Conservation (phyloP, 1,284 basidiomycete species). For the Ganoderma lucidum region DNA sequence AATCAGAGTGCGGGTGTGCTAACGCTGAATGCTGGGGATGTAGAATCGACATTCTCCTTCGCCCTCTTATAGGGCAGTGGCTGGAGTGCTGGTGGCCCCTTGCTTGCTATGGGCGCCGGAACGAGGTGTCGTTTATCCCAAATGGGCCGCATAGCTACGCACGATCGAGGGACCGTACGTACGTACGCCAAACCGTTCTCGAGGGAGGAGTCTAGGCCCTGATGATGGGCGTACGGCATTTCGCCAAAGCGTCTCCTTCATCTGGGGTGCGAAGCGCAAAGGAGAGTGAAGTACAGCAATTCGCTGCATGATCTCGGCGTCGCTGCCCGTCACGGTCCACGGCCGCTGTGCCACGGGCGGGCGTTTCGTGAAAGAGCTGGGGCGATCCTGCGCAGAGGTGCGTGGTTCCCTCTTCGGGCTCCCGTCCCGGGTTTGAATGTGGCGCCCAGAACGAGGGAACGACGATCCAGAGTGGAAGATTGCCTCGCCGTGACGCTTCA, state of each 20-base stretch:
- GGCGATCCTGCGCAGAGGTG: conserved; percentile 10
- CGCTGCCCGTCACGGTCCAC: conserved; percentile 14
- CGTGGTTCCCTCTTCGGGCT: conserved; percentile 10
- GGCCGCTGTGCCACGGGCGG: not conserved
- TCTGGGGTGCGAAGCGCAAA: conserved; percentile 21
- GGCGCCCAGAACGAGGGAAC: conserved; percentile 15
- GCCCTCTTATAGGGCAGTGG: conserved; percentile 17
- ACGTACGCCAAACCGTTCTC: conserved; percentile 13
- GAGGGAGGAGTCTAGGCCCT: conserved; percentile 19
- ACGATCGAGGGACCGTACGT: conserved; percentile 26
- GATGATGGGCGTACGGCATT: conserved; percentile 18
- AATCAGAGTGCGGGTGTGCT: conserved; percentile 1
- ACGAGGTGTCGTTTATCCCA: conserved; percentile 17
- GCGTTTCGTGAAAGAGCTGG: conserved; percentile 1
- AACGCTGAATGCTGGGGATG: conserved; percentile 2
- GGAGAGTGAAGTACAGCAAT: conserved; percentile 16
- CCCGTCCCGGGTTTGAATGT: conserved; percentile 22
- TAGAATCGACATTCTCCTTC: conserved; percentile 4
- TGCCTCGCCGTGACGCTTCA: conserved; percentile 16
- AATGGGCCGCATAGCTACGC: conserved; percentile 13
- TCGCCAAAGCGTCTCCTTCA: conserved; percentile 19
- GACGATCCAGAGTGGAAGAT: conserved; percentile 23
- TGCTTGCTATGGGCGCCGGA: conserved; percentile 11
- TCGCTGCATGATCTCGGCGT: conserved; percentile 12
- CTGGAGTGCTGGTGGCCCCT: conserved; percentile 16